These are phyloP conservation scores for Auricularia heimuer DNA, from an alignment of 768 basidiomycete species.

Conservation along the genomic window DNA sequence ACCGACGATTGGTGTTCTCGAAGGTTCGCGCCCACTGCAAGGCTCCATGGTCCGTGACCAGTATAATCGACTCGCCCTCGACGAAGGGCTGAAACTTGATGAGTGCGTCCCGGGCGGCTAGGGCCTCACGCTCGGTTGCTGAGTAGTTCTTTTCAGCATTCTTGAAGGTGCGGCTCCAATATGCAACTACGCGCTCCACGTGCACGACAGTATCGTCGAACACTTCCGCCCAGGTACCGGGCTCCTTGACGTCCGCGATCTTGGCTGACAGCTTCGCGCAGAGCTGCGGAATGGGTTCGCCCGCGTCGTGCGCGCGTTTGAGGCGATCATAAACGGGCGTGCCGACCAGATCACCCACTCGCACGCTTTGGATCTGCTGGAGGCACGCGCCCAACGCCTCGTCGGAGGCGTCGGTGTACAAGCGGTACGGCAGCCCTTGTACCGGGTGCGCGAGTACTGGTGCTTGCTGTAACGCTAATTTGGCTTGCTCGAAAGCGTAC, in stretches of 20 bases:
- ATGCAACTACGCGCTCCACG: conserved; percentile 23
- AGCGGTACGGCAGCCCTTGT: too few relatives aligned
- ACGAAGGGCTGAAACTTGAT: too few relatives aligned
- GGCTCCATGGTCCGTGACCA: conserved; percentile 18
- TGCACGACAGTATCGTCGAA: conserved; percentile 24
- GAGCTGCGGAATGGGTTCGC: conserved; percentile 16
- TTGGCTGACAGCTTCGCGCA: conserved; percentile 6
- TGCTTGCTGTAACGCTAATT: conserved; percentile 20
- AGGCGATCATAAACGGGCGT: conserved; percentile 20
- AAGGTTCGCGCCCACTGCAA: conserved; percentile 29
- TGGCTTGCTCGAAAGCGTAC: conserved; percentile 20
- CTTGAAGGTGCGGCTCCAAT: conserved; percentile 23
- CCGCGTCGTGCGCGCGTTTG: conserved; percentile 12
- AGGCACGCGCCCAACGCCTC: conserved; percentile 16
- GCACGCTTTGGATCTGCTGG: conserved; percentile 25
- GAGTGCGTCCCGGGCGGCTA: too few relatives aligned
- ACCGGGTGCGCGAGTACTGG: conserved; percentile 25
- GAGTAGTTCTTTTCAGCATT: conserved; percentile 27
- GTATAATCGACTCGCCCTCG: conserved; percentile 24
- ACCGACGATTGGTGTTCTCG: conserved; percentile 27
- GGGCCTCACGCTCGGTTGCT: too few relatives aligned
- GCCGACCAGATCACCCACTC: conserved; percentile 18
- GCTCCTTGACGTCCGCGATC: conserved; percentile 1
- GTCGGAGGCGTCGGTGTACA: conserved; percentile 7
- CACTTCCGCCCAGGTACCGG: conserved; percentile 11